A percentile compares a stretch with the other conserved stretches of the same genome.
These are phyloP conservation scores for Didymella keratinophila DNA, from an alignment of 2,329 filamentous ascomycete genomes.

Conservation along the genomic window DNA sequence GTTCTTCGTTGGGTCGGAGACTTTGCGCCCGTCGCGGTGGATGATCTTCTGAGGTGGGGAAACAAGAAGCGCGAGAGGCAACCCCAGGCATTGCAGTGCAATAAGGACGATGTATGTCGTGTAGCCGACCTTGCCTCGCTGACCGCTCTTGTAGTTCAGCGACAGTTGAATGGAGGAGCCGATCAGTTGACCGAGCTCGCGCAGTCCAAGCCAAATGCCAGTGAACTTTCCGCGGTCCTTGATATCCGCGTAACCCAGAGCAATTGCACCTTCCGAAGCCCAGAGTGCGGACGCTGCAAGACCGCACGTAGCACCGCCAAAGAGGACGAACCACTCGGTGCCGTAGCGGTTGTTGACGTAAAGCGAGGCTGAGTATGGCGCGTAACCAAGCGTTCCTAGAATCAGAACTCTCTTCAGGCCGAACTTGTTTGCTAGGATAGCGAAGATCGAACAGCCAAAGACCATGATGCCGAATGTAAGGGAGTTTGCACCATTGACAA, in stretches of 20 bases:
- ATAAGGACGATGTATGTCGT: not conserved
- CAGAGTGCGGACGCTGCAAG: conserved; percentile 52
- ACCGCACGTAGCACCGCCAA: conserved; percentile 45
- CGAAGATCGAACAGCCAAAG: not conserved
- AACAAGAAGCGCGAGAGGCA: not conserved
- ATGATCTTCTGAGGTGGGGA: not conserved
- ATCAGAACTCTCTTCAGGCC: not conserved
- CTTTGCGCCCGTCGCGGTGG: not conserved
- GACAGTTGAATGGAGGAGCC: not conserved
- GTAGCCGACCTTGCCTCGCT: not conserved
- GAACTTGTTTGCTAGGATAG: not conserved
- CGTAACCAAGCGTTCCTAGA: not conserved
- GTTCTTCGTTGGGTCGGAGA: not conserved
- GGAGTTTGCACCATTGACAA: not conserved
- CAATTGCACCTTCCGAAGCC: conserved; percentile 54
- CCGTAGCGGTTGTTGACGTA: not conserved
- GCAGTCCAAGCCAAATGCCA: not conserved
- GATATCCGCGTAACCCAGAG: conserved; percentile 28
- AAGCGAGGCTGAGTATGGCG: not conserved
- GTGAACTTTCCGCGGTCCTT: not conserved
- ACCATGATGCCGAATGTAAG: not conserved
- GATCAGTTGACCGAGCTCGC: not conserved
- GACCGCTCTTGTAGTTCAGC: not conserved
- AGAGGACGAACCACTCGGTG: conserved; percentile 42
- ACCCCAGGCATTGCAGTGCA: not conserved